Percentiles rank a stretch among this genome's conserved stretches.
phyloP scores from a whole-genome alignment of 345 rosid genomes.

The Arabidopsis suecica region DNA sequence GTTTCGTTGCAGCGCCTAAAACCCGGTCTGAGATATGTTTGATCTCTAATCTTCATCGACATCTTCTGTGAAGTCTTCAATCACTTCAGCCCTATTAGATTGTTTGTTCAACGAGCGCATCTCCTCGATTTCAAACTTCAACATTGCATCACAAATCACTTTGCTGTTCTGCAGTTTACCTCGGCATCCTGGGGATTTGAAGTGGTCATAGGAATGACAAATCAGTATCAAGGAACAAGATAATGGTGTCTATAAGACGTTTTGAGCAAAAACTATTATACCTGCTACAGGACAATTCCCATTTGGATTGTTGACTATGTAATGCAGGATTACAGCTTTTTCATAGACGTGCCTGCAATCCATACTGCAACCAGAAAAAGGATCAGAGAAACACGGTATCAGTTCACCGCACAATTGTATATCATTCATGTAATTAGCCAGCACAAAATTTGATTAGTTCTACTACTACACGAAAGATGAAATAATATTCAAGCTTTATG shows the following conservation, averaged over 20 bases:
- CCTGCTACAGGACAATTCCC: slow-evolving; percentile 79
- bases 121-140: slow-evolving; percentile 75
- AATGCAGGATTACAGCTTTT: slow-evolving; percentile 54
- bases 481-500: slow-evolving; percentile 4
- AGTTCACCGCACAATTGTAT: neutral
- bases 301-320: slow-evolving; percentile 51
- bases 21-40: neutral
- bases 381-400: slow-evolving; percentile 17
- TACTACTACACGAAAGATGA: neutral
- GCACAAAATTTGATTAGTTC: slow-evolving; percentile 10
- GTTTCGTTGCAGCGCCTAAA: slow-evolving; percentile 2
- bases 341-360: slow-evolving; percentile 91
- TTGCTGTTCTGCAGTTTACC: slow-evolving; percentile 54
- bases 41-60: slow-evolving; percentile 45
- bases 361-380: slow-evolving; percentile 54
- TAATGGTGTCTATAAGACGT: neutral
- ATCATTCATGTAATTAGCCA: slow-evolving; percentile 14
- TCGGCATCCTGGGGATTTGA: slow-evolving; percentile 64
- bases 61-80: slow-evolving; percentile 79
- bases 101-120: slow-evolving; percentile 58
- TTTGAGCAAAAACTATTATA: slow-evolving; percentile 32
- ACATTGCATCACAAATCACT: slow-evolving; percentile 63
- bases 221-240: slow-evolving; percentile 33
- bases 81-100: slow-evolving; percentile 47
- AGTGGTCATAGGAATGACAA: slow-evolving; percentile 12